Evolutionary conservation across 192 early-diverging fungal species (phyloP), one percentile per base, ranked within the genome.

Genomic region (Coemansia sp.): DNA sequence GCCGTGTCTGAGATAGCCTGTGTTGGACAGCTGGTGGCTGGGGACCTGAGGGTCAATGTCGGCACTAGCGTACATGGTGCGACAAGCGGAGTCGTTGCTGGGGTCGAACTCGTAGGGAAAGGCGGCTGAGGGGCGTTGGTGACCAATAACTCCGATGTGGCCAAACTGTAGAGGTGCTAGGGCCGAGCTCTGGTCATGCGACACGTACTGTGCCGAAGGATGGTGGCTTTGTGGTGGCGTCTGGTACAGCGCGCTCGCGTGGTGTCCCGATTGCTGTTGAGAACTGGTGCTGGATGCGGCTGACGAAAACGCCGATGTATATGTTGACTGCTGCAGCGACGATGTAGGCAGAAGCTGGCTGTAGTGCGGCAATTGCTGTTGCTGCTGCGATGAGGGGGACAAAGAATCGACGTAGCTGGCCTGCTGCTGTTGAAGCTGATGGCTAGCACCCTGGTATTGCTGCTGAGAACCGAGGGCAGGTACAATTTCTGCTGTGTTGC

Each of bases 71-170:
- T 81, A 81, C 33, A 81, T 65, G 60, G 60, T 70, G 24, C 74
- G 79, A 61, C 79, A 81, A 60, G 59, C 69, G 34, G 35, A 60
- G 57, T 81, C 78, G 62, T 40, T 75, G 46, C 11, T 50, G 14
- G 78, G 69, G 40, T 75, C 78, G 64, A 81, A 81, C 3, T 81
- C 74, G 70, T 81, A 81, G 11, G 79, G 60, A 31, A 81, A 81
- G 11, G 69, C 34, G 23, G 63, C 53, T 33, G 66, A 13, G 3
- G 69, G 56, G 59, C 79, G 79, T 53, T 76, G 79, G 18, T 71
- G 66, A 33, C 79, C 69, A 48, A 81, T 75, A 18, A 75, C 79
- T 14, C 73, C 68, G 21, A 81, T 61, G 33, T 62, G 63, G 33
- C 70, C 46, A 26, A 81, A 71, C 37, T 81, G 79, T 28, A 81